Conservation (phyloP, 768 basidiomycete species). For the Rhizopogon salebrosus region DNA sequence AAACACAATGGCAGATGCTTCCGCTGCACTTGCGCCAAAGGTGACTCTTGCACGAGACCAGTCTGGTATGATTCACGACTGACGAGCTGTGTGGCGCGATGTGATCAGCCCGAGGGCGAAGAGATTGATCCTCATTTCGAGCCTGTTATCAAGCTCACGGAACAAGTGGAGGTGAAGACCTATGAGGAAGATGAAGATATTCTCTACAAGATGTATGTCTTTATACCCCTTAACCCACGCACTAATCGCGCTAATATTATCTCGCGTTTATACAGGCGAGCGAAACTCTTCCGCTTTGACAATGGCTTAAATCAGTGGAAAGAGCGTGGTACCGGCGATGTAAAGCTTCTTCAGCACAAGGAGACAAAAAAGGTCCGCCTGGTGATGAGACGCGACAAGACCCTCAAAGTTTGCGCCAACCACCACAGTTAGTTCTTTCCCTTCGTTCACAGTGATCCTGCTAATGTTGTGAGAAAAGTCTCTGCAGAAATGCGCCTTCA, state of each 20-base stretch:
- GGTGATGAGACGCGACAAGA: constrained; percentile 99
- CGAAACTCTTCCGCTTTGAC: constrained; percentile 97
- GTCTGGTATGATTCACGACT: neutral
- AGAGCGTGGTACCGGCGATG: constrained; percentile 95
- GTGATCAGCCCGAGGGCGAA: constrained; percentile 44
- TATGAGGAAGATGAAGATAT: constrained; percentile 91
- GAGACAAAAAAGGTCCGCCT: constrained; percentile 88
- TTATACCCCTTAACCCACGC: constrained; percentile 10
- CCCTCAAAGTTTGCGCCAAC: constrained; percentile 98
- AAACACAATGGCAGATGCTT: constrained; percentile 48
- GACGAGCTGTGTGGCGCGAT: neutral
- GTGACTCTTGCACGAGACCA: constrained; percentile 33
- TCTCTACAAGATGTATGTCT: constrained; percentile 90
- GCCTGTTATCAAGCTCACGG: constrained; percentile 93
- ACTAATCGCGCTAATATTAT: too few relatives aligned
- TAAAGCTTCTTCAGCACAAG: constrained; percentile 86
- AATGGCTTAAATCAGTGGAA: constrained; percentile 84
- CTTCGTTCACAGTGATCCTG: neutral
- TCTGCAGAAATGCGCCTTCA: constrained; percentile 88
- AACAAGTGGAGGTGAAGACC: constrained; percentile 94
- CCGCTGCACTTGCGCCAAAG: constrained; percentile 67
- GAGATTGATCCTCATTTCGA: constrained; percentile 90
- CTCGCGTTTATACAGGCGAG: constrained; percentile 58
- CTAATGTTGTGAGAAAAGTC: constrained; percentile 43
- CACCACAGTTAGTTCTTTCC: constrained; percentile 66